Conservation (phyloP, 108 stramenopile species). For the Skeletonema costatum region DNA sequence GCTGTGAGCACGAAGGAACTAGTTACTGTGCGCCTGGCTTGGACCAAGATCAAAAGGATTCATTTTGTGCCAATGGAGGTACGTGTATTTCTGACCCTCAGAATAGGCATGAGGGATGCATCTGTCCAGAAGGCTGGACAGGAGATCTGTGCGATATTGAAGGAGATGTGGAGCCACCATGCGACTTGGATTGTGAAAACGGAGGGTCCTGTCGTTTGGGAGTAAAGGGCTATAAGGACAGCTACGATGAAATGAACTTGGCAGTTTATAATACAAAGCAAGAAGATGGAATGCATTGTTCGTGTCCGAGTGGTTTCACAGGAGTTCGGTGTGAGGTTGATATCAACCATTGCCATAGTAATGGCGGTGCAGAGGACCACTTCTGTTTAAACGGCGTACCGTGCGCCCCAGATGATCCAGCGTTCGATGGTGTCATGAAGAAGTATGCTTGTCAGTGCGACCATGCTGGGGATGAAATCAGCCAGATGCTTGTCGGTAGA, state of each 20-base stretch:
- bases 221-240: constrained; percentile 43
- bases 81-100: constrained; percentile 28
- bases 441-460: constrained; percentile 35
- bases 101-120: constrained; percentile 27
- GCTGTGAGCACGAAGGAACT: constrained; percentile 37
- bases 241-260: constrained; percentile 21
- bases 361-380: constrained; percentile 23
- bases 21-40: constrained; percentile 22
- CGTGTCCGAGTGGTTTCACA: constrained; percentile 56
- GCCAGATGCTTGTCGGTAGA: constrained; percentile 32
- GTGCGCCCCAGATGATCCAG: constrained; percentile 29
- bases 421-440: constrained; percentile 12
- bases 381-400: constrained; percentile 59
- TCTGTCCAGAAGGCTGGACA: constrained; percentile 33
- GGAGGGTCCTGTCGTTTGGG: constrained; percentile 46
- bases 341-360: constrained; percentile 40
- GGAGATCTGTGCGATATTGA: constrained; percentile 45
- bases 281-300: constrained; percentile 62
- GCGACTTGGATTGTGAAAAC: constrained; percentile 34
- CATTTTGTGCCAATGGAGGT: constrained; percentile 41
- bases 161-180: constrained; percentile 26
- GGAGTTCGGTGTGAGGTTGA: constrained; percentile 67
- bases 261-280: constrained; percentile 17
- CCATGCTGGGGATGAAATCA: constrained; percentile 5
- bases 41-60: constrained; percentile 41